Base-by-base conservation (phyloP, 2,329 filamentous ascomycete genomes). In the Peltaster fructicola region DNA sequence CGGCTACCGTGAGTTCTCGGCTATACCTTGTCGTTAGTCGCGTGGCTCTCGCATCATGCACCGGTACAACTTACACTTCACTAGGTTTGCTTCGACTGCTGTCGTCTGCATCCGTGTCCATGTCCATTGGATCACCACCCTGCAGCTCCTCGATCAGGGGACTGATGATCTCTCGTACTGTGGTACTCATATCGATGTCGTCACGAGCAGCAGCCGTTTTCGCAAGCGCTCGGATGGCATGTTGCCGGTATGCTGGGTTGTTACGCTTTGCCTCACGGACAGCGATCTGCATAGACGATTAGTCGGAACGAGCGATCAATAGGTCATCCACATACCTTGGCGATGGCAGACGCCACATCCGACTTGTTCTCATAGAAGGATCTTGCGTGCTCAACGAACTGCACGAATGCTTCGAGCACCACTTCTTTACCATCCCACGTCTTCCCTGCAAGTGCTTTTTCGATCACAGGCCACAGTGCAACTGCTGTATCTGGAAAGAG, bases 401-500 rank as follows among this genome's bases (percentile, higher is more conserved):
- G 65, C 4, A 81, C 74, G 48, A 88, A 81, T 5, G 78, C 73
- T 20, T 71, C 63, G 3, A 95, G 59, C 15, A 98, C 67, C 37
- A 70, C 72, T 51, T 93, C 82, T 47, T 98, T 98, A 12, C 81
- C 81, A 1, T 76, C 65, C 61, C 92, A 98, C 1, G 84, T 92
- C 60, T 93, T 95, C 8, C 91, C 70, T 3, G 70, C 67, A 19
- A 95, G 54, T 2, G 79, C 71, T 42, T 76, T 80, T 35, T 93
- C 80, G 23, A 92, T 61, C 2, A 74, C 66, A 0, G 79, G 79
- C 85, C 85, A 98, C 12, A 93, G 57, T 8, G 31, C 30, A 11
- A 26, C 32, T 4, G 34, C 39, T 7, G 35, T 36, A 22, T 36
- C 32, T 10, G 26, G 14, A 32, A 65, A 68, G 26, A 80, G 68